Base-by-base conservation (phyloP, 257 asterid genomes). In the Nicotiana benthamiana region DNA sequence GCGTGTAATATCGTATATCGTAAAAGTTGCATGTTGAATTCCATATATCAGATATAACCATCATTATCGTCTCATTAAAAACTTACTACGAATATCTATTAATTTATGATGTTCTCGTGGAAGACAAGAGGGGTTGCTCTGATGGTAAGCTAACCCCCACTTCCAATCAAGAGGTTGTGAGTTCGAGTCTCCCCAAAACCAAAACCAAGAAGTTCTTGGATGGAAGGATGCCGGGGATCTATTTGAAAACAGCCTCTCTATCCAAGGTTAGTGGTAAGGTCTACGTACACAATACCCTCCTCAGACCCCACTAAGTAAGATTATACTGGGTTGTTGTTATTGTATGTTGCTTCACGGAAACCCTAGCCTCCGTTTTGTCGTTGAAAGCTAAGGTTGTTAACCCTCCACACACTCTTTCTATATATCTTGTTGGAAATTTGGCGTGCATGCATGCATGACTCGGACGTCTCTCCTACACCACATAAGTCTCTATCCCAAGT, bases 381-480 rank as follows among this genome's bases (percentile, higher is more conserved):
- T 43, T 24, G 60, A 46, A 70, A 43, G 32, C 22, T 40, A 72
- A 72, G 78, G 78, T 46, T 72, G 78, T 54, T 24, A 46, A 46
- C 22, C 6, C 60, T 46, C 78, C 78, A 72, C 60, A 46, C 59
- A 46, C 60, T 46, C 36, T 11, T 40, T 70, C 34, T 70, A 12
- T 70, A 12, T 12, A 22, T 13, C 40, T 46, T 7, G 1, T 46
- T 3, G 60, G 60, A 24, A 46, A 13, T 72, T 72, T 72, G 78
- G 60, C 78, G 13, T 72, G 78, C 78, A 22, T 72, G 78, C 60
- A 72, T 46, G 78, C 78, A 46, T 46, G 78, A 72, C 36, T 46
- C 2, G 40, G 36, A 72, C 60, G 60, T 72, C 40, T 3, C 60
- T 72, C 22, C 22, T 22, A 22, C 60, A 72, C 78, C 78, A 72